These are phyloP conservation scores for Magnolia officinalis DNA, from an alignment of 164 flowering plant species.

Conservation along the genomic window DNA sequence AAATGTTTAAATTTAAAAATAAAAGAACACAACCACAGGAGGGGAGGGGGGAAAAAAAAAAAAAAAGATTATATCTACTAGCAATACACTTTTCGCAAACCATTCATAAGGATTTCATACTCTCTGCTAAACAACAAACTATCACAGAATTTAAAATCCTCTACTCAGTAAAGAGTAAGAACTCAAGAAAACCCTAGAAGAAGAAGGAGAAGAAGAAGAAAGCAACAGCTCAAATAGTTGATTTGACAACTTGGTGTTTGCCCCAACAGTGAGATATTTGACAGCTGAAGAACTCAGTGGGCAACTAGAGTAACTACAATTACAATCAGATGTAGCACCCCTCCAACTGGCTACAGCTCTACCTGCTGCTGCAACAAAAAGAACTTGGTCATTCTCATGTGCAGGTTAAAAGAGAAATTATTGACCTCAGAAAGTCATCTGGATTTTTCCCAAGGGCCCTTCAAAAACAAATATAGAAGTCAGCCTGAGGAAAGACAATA, in stretches of 20 bases:
- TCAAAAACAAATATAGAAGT: too few species aligned
- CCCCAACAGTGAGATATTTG: neutral
- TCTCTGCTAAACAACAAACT: neutral
- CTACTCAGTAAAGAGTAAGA: neutral
- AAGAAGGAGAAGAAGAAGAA: neutral
- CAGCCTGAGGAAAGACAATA: too few species aligned
- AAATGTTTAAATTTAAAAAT: neutral
- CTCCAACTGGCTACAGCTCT: neutral
- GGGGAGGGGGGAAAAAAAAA: neutral
- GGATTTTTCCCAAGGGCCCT: too few species aligned
- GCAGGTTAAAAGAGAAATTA: neutral
- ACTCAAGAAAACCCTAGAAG: neutral
- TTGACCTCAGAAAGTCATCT: neutral
- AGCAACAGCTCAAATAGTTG: neutral
- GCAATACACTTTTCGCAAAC: neutral
- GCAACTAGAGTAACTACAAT: neutral
- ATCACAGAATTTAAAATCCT: too few species aligned
- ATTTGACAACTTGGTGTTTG: neutral
- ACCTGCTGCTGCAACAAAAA: neutral
- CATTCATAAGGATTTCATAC: neutral
- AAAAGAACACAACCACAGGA: neutral
- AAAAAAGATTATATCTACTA: neutral
- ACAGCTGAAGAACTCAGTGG: conserved; percentile 1
- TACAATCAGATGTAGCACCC: neutral
- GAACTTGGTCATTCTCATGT: neutral